Evolutionary conservation across 768 basidiomycete genomes (phyloP).

Genomic region (Mycena latifolia): DNA sequence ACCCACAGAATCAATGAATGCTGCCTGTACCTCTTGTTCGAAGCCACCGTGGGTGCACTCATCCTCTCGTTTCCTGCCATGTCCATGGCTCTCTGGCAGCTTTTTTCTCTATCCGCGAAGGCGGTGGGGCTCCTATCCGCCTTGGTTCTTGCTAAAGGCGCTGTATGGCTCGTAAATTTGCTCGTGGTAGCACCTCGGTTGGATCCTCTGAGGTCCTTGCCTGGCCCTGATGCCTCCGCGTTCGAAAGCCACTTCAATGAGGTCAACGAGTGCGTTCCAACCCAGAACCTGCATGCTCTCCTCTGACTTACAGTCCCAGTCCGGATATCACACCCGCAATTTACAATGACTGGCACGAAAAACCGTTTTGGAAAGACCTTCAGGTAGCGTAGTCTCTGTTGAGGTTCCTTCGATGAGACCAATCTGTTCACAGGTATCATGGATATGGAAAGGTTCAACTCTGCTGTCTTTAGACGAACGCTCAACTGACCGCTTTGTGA

Average conservation of each 20-base stretch:
- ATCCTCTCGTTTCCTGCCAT: slow-evolving; percentile 3
- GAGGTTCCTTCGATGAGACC: not conserved
- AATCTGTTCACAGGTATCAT: slow-evolving; percentile 51
- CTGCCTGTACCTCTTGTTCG: not conserved
- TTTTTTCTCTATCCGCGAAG: slow-evolving; percentile 40
- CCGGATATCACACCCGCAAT: slow-evolving; percentile 55
- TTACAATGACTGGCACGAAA: slow-evolving; percentile 58
- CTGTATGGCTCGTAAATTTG: slow-evolving; percentile 57
- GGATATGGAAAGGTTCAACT: slow-evolving; percentile 55
- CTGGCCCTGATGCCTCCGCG: slow-evolving; percentile 58
- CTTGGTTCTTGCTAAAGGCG: slow-evolving; percentile 50
- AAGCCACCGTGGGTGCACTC: slow-evolving; percentile 19
- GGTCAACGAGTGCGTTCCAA: slow-evolving; percentile 58
- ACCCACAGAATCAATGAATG: slow-evolving; percentile 25
- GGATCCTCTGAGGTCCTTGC: slow-evolving; percentile 62
- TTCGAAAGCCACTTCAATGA: slow-evolving; percentile 59
- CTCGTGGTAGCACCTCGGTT: slow-evolving; percentile 56
- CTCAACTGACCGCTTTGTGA: slow-evolving; percentile 23
- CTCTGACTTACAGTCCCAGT: slow-evolving; percentile 42
- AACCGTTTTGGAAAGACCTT: slow-evolving; percentile 62
- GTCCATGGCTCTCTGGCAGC: slow-evolving; percentile 14
- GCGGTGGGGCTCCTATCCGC: slow-evolving; percentile 43
- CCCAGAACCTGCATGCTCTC: not conserved
- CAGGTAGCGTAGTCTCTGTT: slow-evolving; percentile 39
- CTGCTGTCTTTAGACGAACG: not conserved